Percentiles rank a stretch among this genome's conserved stretches.
Conservation (phyloP, 305 asterid genomes). For the Salvia sclarea region DNA sequence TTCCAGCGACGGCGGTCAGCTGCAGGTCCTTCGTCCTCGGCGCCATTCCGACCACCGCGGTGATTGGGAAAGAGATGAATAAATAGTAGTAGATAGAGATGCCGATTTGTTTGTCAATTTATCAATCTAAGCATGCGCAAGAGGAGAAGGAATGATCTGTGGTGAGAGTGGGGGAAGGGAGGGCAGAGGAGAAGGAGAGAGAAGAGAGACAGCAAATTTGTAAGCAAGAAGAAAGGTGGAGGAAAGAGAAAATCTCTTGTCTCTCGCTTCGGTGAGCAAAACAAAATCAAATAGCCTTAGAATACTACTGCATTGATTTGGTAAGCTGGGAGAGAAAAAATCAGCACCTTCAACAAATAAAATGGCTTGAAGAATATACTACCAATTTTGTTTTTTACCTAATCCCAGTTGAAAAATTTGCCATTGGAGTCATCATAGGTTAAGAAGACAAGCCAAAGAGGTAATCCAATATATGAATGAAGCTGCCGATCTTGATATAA, state of each 20-base stretch:
- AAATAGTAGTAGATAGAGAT: neutral
- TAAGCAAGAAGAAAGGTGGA: neutral
- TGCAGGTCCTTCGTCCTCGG: slow-evolving; percentile 54
- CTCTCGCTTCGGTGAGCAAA: neutral
- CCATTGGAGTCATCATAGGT: neutral
- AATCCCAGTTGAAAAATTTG: neutral
- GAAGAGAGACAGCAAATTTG: slow-evolving; percentile 3
- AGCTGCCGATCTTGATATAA: neutral
- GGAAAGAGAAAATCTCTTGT: neutral
- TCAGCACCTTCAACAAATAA: neutral
- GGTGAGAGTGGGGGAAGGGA: neutral
- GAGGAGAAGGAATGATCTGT: slow-evolving; percentile 1
- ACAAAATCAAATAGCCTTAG: neutral
- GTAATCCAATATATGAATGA: neutral
- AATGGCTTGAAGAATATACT: no score
- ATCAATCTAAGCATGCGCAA: neutral
- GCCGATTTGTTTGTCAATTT: neutral
- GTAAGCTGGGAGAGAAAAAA: slow-evolving; percentile 1
- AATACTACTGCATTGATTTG: slow-evolving; percentile 8
- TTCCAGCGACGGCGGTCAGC: slow-evolving; percentile 42
- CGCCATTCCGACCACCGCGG: slow-evolving; percentile 39
- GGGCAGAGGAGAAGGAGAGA: neutral
- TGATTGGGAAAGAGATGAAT: neutral
- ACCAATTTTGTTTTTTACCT: neutral
- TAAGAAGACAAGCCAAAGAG: neutral